phyloP scores from a whole-genome alignment of 306 rosid species.

The Benincasa hispida region DNA sequence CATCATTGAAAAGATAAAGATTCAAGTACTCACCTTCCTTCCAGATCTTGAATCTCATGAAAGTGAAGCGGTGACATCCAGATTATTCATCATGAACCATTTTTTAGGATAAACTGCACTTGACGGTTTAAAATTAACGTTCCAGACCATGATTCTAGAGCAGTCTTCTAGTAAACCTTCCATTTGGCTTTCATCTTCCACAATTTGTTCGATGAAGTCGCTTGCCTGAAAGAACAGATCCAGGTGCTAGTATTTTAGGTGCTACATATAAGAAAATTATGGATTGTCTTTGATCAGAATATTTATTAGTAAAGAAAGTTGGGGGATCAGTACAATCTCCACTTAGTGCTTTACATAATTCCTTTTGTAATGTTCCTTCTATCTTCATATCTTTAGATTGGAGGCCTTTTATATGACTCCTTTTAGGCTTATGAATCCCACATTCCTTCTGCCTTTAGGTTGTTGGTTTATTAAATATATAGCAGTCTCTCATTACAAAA shows the following conservation, averaged over 20 bases:
- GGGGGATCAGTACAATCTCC: background rate
- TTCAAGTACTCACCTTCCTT: constrained; percentile 3
- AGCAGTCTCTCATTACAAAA: background rate
- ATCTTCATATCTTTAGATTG: background rate
- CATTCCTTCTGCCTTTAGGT: background rate
- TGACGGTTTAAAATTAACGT: constrained; percentile 29
- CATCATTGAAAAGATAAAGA: background rate
- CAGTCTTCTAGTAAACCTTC: constrained; percentile 56
- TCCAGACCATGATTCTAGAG: constrained; percentile 78
- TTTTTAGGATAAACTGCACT: constrained; percentile 37
- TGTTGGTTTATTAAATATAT: background rate
- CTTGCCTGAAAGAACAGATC: constrained; percentile 43
- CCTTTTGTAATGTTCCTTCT: background rate
- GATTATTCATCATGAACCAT: constrained; percentile 48
- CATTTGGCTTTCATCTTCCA: constrained; percentile 93
- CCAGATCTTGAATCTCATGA: constrained; percentile 9
- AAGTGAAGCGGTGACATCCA: constrained; percentile 43
- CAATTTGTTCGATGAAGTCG: constrained; percentile 63
- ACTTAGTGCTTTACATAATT: background rate
- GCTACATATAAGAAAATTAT: background rate
- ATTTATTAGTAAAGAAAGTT: background rate
- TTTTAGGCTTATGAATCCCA: background rate
- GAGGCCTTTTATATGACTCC: background rate
- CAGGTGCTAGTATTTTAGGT: background rate
- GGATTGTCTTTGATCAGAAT: background rate